Base-by-base conservation (phyloP, 768 basidiomycete species). In the Leucocoprinus sp. region DNA sequence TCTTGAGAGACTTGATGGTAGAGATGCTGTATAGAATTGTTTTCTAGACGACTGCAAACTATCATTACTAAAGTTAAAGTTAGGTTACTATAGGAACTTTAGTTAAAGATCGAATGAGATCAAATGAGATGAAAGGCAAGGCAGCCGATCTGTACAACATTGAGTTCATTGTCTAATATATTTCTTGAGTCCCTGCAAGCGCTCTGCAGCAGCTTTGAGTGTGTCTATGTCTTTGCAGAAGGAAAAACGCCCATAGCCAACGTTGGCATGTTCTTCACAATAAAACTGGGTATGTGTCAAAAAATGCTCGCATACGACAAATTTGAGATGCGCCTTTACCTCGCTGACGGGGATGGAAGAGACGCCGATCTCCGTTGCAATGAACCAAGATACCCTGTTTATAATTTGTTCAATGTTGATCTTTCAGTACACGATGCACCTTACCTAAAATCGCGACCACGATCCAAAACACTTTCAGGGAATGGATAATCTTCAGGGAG, bases 171-270 rank as follows among this genome's bases (percentile, higher is more conserved):
- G 60, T 33, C 63, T 57, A 29, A 75, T 64, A 64, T 74, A 95
- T 45, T 88, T 76, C 57, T 75, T 78, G 52, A 99, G 66, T 18
- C 67, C 68, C 61, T 83, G 73, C 15, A 99, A 67, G n/a, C 90
- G 77, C 56, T 87, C 82, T 18, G 80, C 83, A n/a, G 96, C 96
- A 17, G 66, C 69, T 49, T 68, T 74, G 12, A 99, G 72, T 0
- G 91, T 95, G 33, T 88, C 89, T 15, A 80, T 52, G 56, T 98
- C 95, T 60, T 99, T 99, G 73, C 96, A 97, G 71, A 96, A 93
- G 1, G 93, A 84, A 60, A 98, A 97, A 45, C 91, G 78, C 17
- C 76, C 81, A 58, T 83, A 95, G 21, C 93, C 93, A 44, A 96
- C 89, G 47, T 64, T 64, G 21, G 80, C 74, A 58, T 97, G 93